A percentile compares a stretch with the other conserved stretches of the same genome.
Conservation (phyloP, 164 flowering plant genomes). For the Nymphaea thermarum region DNA sequence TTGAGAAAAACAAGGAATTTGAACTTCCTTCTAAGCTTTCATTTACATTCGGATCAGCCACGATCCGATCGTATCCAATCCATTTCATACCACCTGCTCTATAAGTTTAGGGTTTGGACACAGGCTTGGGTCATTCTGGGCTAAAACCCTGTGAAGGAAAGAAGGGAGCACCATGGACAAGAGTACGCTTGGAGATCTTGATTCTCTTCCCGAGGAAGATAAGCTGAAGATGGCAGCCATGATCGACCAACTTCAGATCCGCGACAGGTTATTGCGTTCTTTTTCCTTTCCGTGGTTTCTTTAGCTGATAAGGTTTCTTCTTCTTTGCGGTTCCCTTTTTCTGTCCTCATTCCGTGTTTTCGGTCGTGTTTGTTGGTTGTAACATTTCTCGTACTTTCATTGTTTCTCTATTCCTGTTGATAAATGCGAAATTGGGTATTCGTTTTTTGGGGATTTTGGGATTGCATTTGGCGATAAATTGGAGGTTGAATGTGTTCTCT, state of each 20-base stretch:
- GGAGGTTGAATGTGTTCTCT: no score
- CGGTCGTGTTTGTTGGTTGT: neutral
- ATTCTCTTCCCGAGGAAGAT: conserved; percentile 58
- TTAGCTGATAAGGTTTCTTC: neutral
- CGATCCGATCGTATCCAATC: no score
- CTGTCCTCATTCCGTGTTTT: neutral
- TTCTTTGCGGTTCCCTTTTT: neutral
- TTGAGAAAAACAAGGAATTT: no score
- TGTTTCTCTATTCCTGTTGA: neutral
- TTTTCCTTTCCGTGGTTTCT: neutral
- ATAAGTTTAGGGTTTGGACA: no score
- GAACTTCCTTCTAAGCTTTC: no score
- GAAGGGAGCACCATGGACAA: conserved; percentile 36
- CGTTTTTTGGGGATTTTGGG: neutral
- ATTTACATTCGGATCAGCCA: no score
- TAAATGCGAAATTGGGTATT: neutral
- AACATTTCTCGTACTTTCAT: neutral
- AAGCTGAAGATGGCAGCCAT: conserved; percentile 50
- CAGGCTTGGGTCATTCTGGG: neutral
- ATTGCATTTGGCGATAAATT: no score
- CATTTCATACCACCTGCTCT: no score
- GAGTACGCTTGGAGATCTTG: conserved; percentile 62
- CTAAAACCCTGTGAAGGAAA: neutral
- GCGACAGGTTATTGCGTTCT: conserved; percentile 48
- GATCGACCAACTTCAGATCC: conserved; percentile 79